Percentiles rank a stretch among this genome's conserved stretches.
phyloP scores from a whole-genome alignment of 140 eudicot species.

The Eryngium alpinum region DNA sequence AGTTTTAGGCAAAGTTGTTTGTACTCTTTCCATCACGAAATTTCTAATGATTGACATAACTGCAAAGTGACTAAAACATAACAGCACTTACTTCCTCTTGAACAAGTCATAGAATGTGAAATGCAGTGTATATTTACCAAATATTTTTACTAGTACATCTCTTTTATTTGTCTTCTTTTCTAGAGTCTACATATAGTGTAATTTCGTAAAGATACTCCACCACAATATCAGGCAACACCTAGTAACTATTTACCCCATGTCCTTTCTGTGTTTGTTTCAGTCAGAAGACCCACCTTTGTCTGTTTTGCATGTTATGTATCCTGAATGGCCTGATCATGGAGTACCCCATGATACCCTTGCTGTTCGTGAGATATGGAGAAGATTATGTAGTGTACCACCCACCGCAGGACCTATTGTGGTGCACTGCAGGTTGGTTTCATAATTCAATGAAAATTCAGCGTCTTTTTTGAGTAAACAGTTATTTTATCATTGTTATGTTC shows the following conservation, averaged over 20 bases:
- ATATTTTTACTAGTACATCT: no score
- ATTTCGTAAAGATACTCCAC: background rate
- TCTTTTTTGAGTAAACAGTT: conserved; percentile 9
- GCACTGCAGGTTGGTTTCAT: conserved; percentile 79
- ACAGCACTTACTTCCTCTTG: no score
- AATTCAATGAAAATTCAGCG: conserved; percentile 12
- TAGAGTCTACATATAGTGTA: no score
- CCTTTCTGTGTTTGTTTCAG: conserved; percentile 33
- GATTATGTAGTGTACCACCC: conserved; percentile 55
- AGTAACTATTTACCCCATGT: background rate
- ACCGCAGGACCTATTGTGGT: conserved; percentile 83
- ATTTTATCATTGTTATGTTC: conserved; percentile 4
- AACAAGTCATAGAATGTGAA: no score
- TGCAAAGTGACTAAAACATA: no score
- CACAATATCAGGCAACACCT: background rate
- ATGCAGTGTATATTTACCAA: no score
- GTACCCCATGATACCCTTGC: conserved; percentile 81
- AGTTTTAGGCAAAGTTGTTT: no score
- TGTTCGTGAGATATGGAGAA: conserved; percentile 79
- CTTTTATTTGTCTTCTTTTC: no score
- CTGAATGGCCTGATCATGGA: conserved; percentile 99
- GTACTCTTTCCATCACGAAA: no score
- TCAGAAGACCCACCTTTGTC: conserved; percentile 66
- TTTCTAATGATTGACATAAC: no score
- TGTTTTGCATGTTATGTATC: conserved; percentile 85